Conservation (phyloP, 2,329 filamentous ascomycete genomes). For the Fusarium longipes region DNA sequence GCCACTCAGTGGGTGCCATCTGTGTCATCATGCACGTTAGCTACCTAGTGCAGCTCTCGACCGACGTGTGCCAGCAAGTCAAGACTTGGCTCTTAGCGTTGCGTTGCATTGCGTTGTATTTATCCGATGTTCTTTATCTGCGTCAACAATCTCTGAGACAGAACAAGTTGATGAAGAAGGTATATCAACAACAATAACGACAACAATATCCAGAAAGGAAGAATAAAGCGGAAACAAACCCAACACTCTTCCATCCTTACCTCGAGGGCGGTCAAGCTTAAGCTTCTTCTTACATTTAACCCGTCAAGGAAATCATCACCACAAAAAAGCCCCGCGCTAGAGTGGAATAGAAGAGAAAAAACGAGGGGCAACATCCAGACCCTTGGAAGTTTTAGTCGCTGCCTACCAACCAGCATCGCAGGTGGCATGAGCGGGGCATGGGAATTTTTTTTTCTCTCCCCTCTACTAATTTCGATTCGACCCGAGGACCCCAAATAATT, state of each 20-base stretch:
- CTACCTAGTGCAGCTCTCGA: slow-evolving; percentile 17
- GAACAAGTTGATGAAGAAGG: neutral
- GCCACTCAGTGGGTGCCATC: slow-evolving; percentile 14
- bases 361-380: slow-evolving; percentile 38
- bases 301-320: slow-evolving; percentile 26
- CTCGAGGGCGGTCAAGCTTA: slow-evolving; percentile 16
- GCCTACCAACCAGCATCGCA: slow-evolving; percentile 20
- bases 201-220: neutral
- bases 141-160: neutral
- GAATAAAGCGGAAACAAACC: neutral
- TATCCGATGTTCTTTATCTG: slow-evolving; percentile 18
- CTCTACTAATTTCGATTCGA: slow-evolving; percentile 36
- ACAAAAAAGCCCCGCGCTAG: slow-evolving; percentile 42
- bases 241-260: neutral
- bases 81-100: slow-evolving; percentile 16
- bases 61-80: slow-evolving; percentile 12
- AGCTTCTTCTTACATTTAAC: slow-evolving; percentile 16
- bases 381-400: slow-evolving; percentile 10
- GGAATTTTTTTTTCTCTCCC: slow-evolving; percentile 30
- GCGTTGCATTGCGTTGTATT: slow-evolving; percentile 17
- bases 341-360: slow-evolving; percentile 28
- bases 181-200: no score
- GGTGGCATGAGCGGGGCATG: slow-evolving; percentile 37
- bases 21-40: slow-evolving; percentile 13
- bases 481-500: slow-evolving; percentile 34